phyloP scores from a whole-genome alignment of 805 yeast species.

The Pichia eremophila region DNA sequence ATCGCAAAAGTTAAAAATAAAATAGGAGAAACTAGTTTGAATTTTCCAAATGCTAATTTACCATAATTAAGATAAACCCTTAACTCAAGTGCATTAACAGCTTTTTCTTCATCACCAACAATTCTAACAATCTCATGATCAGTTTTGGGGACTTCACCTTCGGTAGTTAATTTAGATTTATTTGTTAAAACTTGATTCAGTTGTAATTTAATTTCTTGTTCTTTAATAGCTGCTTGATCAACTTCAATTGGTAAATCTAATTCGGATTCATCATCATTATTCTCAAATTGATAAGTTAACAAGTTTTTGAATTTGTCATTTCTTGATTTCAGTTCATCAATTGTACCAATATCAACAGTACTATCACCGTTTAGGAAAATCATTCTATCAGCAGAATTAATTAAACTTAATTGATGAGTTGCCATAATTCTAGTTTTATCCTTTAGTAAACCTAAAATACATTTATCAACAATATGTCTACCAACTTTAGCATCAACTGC shows the following conservation, averaged over 20 bases:
- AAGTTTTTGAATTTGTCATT: slow-evolving; percentile 29
- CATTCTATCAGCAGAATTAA: slow-evolving; percentile 60
- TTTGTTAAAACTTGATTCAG: slow-evolving; percentile 8
- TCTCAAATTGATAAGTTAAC: slow-evolving; percentile 27
- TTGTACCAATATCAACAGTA: slow-evolving; percentile 49
- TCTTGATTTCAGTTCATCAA: slow-evolving; percentile 39
- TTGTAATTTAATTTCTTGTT: slow-evolving; percentile 10
- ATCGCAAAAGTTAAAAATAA: slow-evolving; percentile 17
- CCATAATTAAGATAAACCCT: slow-evolving; percentile 44
- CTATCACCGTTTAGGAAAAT: slow-evolving; percentile 64
- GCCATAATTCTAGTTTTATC: slow-evolving; percentile 65
- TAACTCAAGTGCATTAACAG: slow-evolving; percentile 43
- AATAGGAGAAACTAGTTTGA: slow-evolving; percentile 26
- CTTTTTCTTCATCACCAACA: slow-evolving; percentile 44
- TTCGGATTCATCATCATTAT: slow-evolving; percentile 13
- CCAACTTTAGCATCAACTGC: slow-evolving; percentile 72
- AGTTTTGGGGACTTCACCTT: not conserved
- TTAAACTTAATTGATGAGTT: slow-evolving; percentile 72
- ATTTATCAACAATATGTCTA: slow-evolving; percentile 43
- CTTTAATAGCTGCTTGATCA: slow-evolving; percentile 10
- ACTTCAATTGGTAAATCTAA: slow-evolving; percentile 11
- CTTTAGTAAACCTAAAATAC: slow-evolving; percentile 50
- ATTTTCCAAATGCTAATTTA: slow-evolving; percentile 45
- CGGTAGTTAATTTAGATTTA: not conserved
- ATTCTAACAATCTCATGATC: slow-evolving; percentile 23